These are phyloP conservation scores for Cymbopogon flexuosus DNA, from an alignment of 202 grass and related monocot genomes.

Conservation along the genomic window DNA sequence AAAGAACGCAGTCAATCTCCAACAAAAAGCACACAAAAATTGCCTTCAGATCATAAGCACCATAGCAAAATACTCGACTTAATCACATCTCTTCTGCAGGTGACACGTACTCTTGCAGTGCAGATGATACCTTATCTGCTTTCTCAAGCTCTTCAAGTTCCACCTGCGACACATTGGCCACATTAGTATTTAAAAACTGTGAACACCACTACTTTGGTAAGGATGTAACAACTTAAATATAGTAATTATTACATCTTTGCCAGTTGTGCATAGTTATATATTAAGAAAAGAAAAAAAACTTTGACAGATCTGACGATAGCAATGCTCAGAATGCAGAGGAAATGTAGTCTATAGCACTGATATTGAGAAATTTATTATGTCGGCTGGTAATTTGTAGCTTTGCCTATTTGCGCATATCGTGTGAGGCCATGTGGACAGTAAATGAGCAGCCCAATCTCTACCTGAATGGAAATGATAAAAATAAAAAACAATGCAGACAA, in stretches of 20 bases:
- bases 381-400: not conserved
- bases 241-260: not conserved
- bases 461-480: not conserved
- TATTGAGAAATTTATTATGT: not conserved
- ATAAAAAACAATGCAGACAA: not conserved
- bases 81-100: slow-evolving; percentile 16
- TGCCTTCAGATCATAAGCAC: not conserved
- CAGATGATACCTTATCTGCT: slow-evolving; percentile 59
- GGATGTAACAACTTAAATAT: not conserved
- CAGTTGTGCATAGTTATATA: not conserved
- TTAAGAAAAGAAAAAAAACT: not conserved
- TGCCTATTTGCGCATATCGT: not conserved
- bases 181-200: not conserved
- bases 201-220: not conserved
- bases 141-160: slow-evolving; percentile 77
- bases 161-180: no score
- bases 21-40: not conserved
- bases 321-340: not conserved
- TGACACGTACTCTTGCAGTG: slow-evolving; percentile 61
- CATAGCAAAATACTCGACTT: not conserved
- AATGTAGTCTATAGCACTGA: not conserved
- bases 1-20: slow-evolving; percentile 23
- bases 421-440: not conserved
- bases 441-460: not conserved
- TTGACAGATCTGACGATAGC: not conserved